Evolutionary conservation across 306 rosid genomes (phyloP), one percentile per base, ranked within the genome.

Genomic region (Malus sieversii): DNA sequence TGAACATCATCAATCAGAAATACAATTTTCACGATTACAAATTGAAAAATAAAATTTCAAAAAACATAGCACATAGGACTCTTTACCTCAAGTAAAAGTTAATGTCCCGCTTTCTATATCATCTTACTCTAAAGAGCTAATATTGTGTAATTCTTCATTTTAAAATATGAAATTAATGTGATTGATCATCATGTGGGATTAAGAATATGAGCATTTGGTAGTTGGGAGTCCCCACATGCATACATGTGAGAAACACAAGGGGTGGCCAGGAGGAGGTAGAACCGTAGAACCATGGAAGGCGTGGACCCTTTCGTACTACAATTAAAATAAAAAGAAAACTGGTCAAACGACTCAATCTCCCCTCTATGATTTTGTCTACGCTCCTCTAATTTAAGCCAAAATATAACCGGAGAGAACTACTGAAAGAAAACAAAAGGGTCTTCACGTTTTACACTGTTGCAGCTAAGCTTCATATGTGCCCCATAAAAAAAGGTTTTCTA

Each of bases 201-300:
- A 75, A 55, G 86, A 79, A 70, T 57, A 76, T 59, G 55, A 75
- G 76, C 40, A 66, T 63, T 70, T 64, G 79, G 82, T 78, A 74
- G 72, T 30, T 55, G 40, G 66, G 23, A 59, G 68, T 45, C 46
- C 88, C 86, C 95, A 89, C 89, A 85, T 88, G 97, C 80, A 74
- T 53, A 80, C 91, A 91, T 82, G 95, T 91, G 92, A 87, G 71
- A 46, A 63, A 79, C 84, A 76, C 71, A 80, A 15, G 32, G 68
- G 68, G 68, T 64, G 25, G 25, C 45, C 68, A 77, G 79, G 81
- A 23, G 73, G 68, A 11, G 42, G 51, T 63, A 30, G 48, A 25
- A 53, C 22, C 14, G 10, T 63, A 30, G 48, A 25, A 53, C 22
- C 14, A 10, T 67, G 75, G 63, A 81, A 76, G 30, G 67, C 35